Evolutionary conservation across 495 filamentous ascomycete species (phyloP).

Genomic region (Aspergillus incahuasiensis): DNA sequence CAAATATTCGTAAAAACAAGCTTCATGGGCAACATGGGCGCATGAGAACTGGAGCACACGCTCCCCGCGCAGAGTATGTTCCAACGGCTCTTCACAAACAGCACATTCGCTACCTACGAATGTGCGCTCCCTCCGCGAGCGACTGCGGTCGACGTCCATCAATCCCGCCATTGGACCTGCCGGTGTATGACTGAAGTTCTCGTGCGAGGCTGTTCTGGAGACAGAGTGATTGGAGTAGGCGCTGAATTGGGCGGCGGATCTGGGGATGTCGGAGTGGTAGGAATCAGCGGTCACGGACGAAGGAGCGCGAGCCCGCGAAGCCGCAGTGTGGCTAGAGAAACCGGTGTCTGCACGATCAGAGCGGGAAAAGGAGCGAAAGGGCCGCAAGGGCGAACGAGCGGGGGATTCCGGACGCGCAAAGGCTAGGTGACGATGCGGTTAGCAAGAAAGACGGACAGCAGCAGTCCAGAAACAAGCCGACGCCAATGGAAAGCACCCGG

Average conservation of each 20-base stretch:
- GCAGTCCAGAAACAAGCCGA: constrained; percentile 3
- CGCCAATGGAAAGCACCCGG: constrained; percentile 13
- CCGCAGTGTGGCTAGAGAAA: constrained; percentile 26
- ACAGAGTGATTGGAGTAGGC: constrained; percentile 26
- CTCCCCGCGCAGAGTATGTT: constrained; percentile 94
- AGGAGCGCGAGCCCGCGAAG: constrained; percentile 25
- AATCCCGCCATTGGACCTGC: constrained; percentile 63
- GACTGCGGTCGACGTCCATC: constrained; percentile 71
- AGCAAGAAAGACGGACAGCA: constrained; percentile 14
- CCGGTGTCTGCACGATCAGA: constrained; percentile 32
- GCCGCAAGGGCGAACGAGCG: constrained; percentile 29
- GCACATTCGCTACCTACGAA: constrained; percentile 94
- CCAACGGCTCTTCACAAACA: constrained; percentile 94
- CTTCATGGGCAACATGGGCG: constrained; percentile 92
- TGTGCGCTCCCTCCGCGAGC: constrained; percentile 83
- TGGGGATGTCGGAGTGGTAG: constrained; percentile 16
- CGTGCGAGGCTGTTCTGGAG: constrained; percentile 31
- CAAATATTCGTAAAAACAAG: constrained; percentile 99
- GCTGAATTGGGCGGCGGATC: constrained; percentile 16
- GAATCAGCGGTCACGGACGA: constrained; percentile 24
- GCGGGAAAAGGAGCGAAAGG: constrained; percentile 29
- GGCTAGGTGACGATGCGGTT: constrained; percentile 23
- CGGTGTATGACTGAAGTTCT: constrained; percentile 46
- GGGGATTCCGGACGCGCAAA: constrained; percentile 30
- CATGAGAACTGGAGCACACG: constrained; percentile 95